Base-by-base conservation (phyloP, 306 rosid species). In the Dicorynia guianensis region DNA sequence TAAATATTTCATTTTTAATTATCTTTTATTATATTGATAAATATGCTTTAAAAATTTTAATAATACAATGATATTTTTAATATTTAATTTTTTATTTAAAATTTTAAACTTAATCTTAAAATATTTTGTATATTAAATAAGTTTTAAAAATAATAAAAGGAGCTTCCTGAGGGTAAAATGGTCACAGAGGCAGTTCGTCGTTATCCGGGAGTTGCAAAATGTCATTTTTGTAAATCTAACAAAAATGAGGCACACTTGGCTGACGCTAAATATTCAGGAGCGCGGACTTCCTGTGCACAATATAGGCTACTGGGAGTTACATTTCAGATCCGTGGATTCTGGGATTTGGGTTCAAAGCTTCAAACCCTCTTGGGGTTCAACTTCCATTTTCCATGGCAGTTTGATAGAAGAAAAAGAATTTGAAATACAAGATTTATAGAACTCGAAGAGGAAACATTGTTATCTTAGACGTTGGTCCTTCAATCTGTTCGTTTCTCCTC, bases 311-410 rank as follows among this genome's bases (percentile, higher is more conserved):
- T 58, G 80, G 35, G 52, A 68, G 9, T 64, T 12, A 11, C 61
- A n/a, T 73, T 76, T 81, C 78, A 72, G 89, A 86, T 79, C 84
- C 77, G 79, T 66, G 59, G 40, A 65, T 42, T 59, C 67, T 66
- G 75, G 30, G 30, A 25, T 25, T 25, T 25, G 30, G 30, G 30
- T 25, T 25, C 30, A 25, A 25, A 25, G 30, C 18, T 78, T 4
- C 63, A 58, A 65, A 63, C 68, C 81, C 71, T 71, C 73, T 40
- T 7, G 7, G 8, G 36, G 8, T 40, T 46, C 56, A 55, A 48
- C 68, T 75, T 69, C 43, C 81, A 19, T 65, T 75, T 38, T 19
- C 42, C 73, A 68, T 36, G 19, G 55, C 11, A 18, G 20, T 87
- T 64, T 56, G 71, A 44, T 57, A 71, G 36, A 13, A 42, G 25